A percentile compares a stretch with the other conserved stretches of the same genome.
These are phyloP conservation scores for Phytopythium aichiense DNA, from an alignment of 352 stramenopile species.

Conservation along the genomic window DNA sequence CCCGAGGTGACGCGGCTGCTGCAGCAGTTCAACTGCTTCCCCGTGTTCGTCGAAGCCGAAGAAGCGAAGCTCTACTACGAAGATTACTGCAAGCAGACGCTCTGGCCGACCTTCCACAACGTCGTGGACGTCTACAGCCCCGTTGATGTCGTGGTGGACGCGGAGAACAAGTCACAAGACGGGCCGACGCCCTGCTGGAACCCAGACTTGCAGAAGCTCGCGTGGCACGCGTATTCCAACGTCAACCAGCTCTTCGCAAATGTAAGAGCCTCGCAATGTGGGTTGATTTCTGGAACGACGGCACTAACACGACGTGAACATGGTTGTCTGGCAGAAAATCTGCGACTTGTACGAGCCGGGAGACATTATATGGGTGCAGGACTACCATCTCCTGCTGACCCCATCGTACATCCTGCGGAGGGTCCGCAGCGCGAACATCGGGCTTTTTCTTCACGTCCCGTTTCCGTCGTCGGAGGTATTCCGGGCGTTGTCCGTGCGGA, in stretches of 20 bases:
- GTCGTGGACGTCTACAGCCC: conserved; percentile 89
- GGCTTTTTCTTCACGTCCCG: conserved; percentile 97
- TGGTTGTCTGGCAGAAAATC: conserved; percentile 33
- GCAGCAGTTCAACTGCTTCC: conserved; percentile 58
- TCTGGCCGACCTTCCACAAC: conserved; percentile 98
- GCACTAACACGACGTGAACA: neutral
- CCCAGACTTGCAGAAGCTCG: conserved; percentile 54
- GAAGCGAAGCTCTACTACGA: conserved; percentile 80
- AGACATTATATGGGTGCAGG: conserved; percentile 96
- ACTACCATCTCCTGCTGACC: conserved; percentile 97
- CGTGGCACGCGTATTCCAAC: conserved; percentile 93
- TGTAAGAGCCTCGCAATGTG: conserved; percentile 42
- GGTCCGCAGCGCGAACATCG: conserved; percentile 88
- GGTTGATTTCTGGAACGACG: conserved; percentile 58
- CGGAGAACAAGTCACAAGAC: conserved; percentile 1
- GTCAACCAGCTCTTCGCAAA: conserved; percentile 93
- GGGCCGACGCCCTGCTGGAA: conserved; percentile 51
- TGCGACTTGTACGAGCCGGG: conserved; percentile 74
- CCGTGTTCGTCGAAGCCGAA: conserved; percentile 48
- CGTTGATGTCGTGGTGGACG: conserved; percentile 56
- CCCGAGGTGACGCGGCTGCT: conserved; percentile 43
- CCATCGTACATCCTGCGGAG: conserved; percentile 94
- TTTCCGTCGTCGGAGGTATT: conserved; percentile 99
- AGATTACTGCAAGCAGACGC: conserved; percentile 95
- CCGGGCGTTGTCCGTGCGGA: conserved; percentile 91